Percentiles rank a stretch among this genome's conserved stretches.
phyloP scores from a whole-genome alignment of 2,329 filamentous ascomycete genomes.

The Ilyonectria robusta region DNA sequence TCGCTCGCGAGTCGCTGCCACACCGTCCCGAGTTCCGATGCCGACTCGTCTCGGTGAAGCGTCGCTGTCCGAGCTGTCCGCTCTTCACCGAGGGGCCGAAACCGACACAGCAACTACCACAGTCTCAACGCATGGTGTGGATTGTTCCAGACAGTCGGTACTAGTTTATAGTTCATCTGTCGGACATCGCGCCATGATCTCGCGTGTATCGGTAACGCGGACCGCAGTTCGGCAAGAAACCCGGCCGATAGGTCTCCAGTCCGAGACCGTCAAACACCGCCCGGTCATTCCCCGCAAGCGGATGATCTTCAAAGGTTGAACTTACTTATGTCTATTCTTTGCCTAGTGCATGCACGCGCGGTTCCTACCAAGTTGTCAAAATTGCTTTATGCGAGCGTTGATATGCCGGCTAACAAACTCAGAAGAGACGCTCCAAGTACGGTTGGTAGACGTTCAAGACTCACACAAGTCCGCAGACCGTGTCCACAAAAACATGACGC shows the following conservation, averaged over 20 bases:
- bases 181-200: not conserved
- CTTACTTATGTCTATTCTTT: not conserved
- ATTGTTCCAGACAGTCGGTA: not conserved
- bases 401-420: not conserved
- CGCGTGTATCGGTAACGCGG: not conserved
- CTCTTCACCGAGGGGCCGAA: not conserved
- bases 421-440: too few species aligned
- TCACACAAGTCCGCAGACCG: too few species aligned
- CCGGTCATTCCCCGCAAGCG: not conserved
- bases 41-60: not conserved
- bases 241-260: slow-evolving; percentile 27
- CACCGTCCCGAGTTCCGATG: not conserved
- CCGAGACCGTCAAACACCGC: slow-evolving; percentile 2
- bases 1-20: slow-evolving; percentile 19
- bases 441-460: too few species aligned
- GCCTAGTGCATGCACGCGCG: too few species aligned
- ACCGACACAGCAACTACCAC: not conserved
- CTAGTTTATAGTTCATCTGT: not conserved
- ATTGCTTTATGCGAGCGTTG: too few species aligned
- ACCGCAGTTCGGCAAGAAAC: slow-evolving; percentile 31
- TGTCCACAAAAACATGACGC: too few species aligned
- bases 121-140: not conserved
- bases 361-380: too few species aligned
- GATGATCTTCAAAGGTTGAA: not conserved
- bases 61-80: not conserved